These are phyloP conservation scores for Plantago coronopus DNA, from an alignment of 305 asterid species.

Conservation along the genomic window DNA sequence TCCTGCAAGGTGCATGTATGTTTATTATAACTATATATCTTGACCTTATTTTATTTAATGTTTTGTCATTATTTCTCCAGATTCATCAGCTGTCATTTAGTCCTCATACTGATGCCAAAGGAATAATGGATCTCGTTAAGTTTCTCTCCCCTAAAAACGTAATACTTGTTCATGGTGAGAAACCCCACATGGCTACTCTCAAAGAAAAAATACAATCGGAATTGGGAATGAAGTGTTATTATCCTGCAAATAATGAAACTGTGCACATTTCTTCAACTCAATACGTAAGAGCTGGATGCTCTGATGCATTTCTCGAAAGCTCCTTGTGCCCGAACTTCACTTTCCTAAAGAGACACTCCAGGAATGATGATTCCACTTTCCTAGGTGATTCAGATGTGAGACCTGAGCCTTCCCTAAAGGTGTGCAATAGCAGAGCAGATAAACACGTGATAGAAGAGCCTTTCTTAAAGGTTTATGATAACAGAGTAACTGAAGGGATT, in stretches of 20 bases:
- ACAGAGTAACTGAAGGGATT: slow-evolving; percentile 66
- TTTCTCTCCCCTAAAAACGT: slow-evolving; percentile 89
- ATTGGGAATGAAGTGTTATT: slow-evolving; percentile 50
- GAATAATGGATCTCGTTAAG: slow-evolving; percentile 80
- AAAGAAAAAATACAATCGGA: slow-evolving; percentile 59
- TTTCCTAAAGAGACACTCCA: slow-evolving; percentile 37
- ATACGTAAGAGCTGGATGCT: slow-evolving; percentile 48
- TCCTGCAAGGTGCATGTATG: not conserved
- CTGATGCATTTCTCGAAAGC: slow-evolving; percentile 56
- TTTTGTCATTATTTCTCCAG: slow-evolving; percentile 31
- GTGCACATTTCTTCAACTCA: slow-evolving; percentile 49
- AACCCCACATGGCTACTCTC: slow-evolving; percentile 71
- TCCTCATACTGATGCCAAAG: slow-evolving; percentile 94
- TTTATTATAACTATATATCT: slow-evolving; percentile 9
- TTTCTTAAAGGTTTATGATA: slow-evolving; percentile 51
- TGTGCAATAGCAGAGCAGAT: no score
- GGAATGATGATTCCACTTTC: slow-evolving; percentile 22
- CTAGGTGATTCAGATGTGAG: slow-evolving; percentile 22
- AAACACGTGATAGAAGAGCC: no score
- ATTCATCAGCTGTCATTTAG: slow-evolving; percentile 87
- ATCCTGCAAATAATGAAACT: slow-evolving; percentile 76
- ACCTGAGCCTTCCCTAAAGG: slow-evolving; percentile 38
- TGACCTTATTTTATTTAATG: not conserved
- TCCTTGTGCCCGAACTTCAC: slow-evolving; percentile 60
- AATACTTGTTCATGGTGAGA: slow-evolving; percentile 88